These are phyloP conservation scores for Phytophthora macrochlamydospora DNA, from an alignment of 352 stramenopile genomes.

Conservation along the genomic window DNA sequence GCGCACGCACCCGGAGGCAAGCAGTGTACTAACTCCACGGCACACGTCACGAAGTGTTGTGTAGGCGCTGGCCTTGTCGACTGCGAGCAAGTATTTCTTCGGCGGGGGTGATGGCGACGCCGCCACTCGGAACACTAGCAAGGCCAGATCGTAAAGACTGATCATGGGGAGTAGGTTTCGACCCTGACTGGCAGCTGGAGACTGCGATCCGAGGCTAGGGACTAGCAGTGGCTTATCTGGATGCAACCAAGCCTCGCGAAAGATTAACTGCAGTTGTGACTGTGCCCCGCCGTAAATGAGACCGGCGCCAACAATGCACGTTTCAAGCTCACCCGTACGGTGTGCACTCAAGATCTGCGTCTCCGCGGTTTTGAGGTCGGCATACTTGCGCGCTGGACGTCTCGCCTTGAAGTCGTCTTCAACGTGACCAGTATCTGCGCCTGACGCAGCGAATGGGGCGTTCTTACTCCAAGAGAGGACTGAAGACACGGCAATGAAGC, in stretches of 20 bases:
- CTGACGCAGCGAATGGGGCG: slow-evolving; percentile 48
- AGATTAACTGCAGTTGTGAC: slow-evolving; percentile 64
- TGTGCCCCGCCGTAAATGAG: slow-evolving; percentile 83
- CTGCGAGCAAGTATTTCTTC: slow-evolving; percentile 72
- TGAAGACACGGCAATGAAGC: slow-evolving; percentile 79
- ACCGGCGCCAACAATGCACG: slow-evolving; percentile 72
- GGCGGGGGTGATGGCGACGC: slow-evolving; percentile 33
- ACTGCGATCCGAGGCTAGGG: slow-evolving; percentile 41
- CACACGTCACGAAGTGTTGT: slow-evolving; percentile 73
- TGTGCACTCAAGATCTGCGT: slow-evolving; percentile 82
- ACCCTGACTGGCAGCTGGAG: slow-evolving; percentile 39
- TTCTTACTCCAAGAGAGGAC: slow-evolving; percentile 86
- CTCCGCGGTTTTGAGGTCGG: slow-evolving; percentile 82
- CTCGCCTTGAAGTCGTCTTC: slow-evolving; percentile 84
- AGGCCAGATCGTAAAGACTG: slow-evolving; percentile 81
- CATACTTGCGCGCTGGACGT: slow-evolving; percentile 70
- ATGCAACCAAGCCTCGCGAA: slow-evolving; percentile 79
- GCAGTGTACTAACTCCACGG: slow-evolving; percentile 56
- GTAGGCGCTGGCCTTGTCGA: slow-evolving; percentile 56
- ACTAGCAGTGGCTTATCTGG: slow-evolving; percentile 59
- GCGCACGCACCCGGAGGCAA: slow-evolving; percentile 54
- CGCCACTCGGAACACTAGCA: slow-evolving; percentile 53
- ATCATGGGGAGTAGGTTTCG: slow-evolving; percentile 85
- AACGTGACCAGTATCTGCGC: slow-evolving; percentile 41
- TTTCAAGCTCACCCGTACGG: slow-evolving; percentile 67